phyloP scores from a whole-genome alignment of 2,329 filamentous ascomycete genomes.

The Aspergillus aculeatinus region DNA sequence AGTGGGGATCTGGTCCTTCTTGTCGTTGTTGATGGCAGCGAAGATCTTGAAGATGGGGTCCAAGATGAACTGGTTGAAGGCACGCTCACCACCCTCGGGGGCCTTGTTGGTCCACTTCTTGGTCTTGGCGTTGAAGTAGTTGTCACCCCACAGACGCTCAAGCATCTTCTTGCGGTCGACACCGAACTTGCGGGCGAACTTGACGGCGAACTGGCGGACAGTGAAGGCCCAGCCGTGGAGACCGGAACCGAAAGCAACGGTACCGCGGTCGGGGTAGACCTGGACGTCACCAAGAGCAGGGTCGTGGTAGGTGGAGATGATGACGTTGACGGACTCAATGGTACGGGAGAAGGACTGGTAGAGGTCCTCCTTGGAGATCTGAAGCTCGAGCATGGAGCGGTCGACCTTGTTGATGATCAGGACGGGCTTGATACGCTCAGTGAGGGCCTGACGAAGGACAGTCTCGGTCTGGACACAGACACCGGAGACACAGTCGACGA shows the following conservation, averaged over 20 bases:
- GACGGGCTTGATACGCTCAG: conserved; percentile 99
- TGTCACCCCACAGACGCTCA: conserved; percentile 99
- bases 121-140: conserved; percentile 99
- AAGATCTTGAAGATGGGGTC: conserved; percentile 99
- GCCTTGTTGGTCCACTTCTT: conserved; percentile 98
- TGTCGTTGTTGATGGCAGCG: conserved; percentile 94
- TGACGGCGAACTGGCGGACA: conserved; percentile 90
- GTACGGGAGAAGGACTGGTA: conserved; percentile 99
- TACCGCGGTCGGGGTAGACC: conserved; percentile 97
- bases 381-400: conserved; percentile 97
- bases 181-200: conserved; percentile 99
- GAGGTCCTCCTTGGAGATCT: conserved; percentile 97
- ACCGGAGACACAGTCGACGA: conserved; percentile 99
- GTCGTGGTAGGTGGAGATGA: conserved; percentile 99
- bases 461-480: conserved; percentile 99
- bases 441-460: conserved; percentile 95
- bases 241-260: conserved; percentile 98
- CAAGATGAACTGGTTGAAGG: conserved; percentile 99
- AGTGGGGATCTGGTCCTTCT: conserved; percentile 82
- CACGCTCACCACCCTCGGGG: conserved; percentile 83
- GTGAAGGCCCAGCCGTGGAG: conserved; percentile 99
- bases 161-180: conserved; percentile 99
- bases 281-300: conserved; percentile 95
- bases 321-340: conserved; percentile 99
- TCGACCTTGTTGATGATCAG: conserved; percentile 99